Base-by-base conservation (phyloP, 2,329 filamentous ascomycete species). In the Alternaria sp. region DNA sequence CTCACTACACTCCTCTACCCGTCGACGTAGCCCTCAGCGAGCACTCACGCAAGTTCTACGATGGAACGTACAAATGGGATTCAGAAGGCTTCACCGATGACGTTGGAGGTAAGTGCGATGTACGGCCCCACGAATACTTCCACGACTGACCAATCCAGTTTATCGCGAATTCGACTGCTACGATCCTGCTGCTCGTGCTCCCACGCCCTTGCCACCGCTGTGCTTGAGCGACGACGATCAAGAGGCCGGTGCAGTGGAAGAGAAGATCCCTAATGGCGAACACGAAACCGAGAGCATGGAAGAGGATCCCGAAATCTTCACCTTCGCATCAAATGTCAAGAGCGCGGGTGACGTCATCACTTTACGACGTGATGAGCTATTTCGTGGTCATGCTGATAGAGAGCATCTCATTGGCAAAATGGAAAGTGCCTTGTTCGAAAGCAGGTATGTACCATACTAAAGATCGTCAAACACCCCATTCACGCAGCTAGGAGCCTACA, bases 11-110 rank as follows among this genome's bases (percentile, higher is more conserved):
- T n/a, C n/a, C 40, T 21, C 17, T 52, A 3, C 32, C 59, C 9
- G 19, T 6, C 13, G 6, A 57, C 57, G 12, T 64, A 15, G 44
- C 58, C 6, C 61, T 76, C n/a, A 70, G 60, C 11, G 66, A 72
- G 45, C 52, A 66, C 43, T 78, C 75, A 6, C 63, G 56, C 8
- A 72, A 70, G 25, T 78, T 78, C 67, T 78, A 77, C 56, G 62
- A 77, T 23, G 74, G 74, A 25, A 74, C 69, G 6, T 75, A 73
- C 32, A 58, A 43, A 21, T 73, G 71, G 71, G 51, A 70, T 52
- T 54, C 62, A 1, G 51, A 72, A 21, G 75, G 76, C 25, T 78
- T 75, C 43, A 68, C 66, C 25, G 74, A 77, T 28, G 71, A 74
- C 4, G 25, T 51, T 6, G 73, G 69, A 32, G 64, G 74, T 70